These are phyloP conservation scores for Diaporthe helianthi DNA, from an alignment of 2,329 filamentous ascomycete species.

Conservation along the genomic window DNA sequence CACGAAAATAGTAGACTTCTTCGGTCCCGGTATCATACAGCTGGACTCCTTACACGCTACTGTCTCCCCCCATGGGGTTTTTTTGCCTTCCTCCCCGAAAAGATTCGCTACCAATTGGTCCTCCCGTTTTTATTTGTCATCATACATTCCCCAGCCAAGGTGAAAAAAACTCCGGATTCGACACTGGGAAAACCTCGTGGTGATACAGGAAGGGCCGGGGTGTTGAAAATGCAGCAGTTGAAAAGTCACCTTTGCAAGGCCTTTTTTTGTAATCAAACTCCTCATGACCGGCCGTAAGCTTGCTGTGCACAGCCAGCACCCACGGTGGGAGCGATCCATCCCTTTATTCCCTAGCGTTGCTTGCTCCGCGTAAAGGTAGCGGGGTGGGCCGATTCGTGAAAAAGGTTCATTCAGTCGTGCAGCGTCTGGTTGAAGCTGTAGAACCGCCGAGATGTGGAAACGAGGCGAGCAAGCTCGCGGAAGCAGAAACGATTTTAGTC, in stretches of 20 bases:
- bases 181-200: constrained; percentile 27
- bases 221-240: constrained; percentile 35
- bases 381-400: constrained; percentile 42
- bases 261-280: constrained; percentile 23
- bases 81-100: constrained; percentile 10
- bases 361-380: constrained; percentile 39
- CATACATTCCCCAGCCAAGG: constrained; percentile 28
- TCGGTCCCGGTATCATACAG: constrained; percentile 29
- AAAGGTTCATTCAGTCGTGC: constrained; percentile 43
- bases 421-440: constrained; percentile 40
- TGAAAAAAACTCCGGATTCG: constrained; percentile 18
- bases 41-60: constrained; percentile 31
- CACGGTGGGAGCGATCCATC: constrained; percentile 34
- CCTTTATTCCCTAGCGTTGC: constrained; percentile 37
- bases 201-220: constrained; percentile 30
- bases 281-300: constrained; percentile 16
- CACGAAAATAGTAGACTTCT: constrained; percentile 23
- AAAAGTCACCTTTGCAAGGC: constrained; percentile 26
- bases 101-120: constrained; percentile 27
- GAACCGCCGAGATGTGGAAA: constrained; percentile 29
- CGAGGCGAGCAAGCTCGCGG: constrained; percentile 15
- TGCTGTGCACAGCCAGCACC: constrained; percentile 21
- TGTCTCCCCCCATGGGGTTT: not conserved
- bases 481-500: constrained; percentile 52
- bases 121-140: constrained; percentile 31